Evolutionary conservation across 2,329 filamentous ascomycete genomes (phyloP).

Genomic region (Sclerotiophoma versabilis): DNA sequence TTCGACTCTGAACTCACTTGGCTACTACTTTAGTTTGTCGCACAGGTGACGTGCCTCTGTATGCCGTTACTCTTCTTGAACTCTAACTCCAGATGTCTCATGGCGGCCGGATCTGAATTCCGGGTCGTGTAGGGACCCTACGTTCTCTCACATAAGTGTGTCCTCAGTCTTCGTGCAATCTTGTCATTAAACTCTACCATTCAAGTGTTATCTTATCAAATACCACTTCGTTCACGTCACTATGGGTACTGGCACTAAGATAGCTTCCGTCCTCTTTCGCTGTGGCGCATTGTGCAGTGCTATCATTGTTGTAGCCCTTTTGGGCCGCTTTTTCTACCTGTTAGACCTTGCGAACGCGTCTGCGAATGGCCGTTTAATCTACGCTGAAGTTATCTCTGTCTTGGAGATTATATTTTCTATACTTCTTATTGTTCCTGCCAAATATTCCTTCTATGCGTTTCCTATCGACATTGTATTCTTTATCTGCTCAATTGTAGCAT

Average conservation of each 20-base stretch:
- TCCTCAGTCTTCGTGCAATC: neutral
- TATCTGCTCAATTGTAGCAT: constrained; percentile 19
- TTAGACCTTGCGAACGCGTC: constrained; percentile 3
- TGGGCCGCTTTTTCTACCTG: constrained; percentile 19
- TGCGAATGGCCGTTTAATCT: constrained; percentile 12
- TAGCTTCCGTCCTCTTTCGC: constrained; percentile 14
- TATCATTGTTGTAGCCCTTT: constrained; percentile 17
- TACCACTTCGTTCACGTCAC: neutral
- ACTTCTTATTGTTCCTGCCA: constrained; percentile 10
- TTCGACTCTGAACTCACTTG: neutral
- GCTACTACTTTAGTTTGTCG: neutral
- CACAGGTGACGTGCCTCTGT: neutral
- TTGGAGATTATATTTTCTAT: constrained; percentile 14
- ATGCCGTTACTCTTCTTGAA: neutral
- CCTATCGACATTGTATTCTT: constrained; percentile 17
- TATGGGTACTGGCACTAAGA: constrained; percentile 19
- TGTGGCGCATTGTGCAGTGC: constrained; percentile 12
- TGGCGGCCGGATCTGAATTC: neutral
- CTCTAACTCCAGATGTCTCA: neutral
- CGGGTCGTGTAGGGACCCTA: neutral
- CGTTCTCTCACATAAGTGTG: neutral
- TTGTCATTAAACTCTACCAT: neutral
- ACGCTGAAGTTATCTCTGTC: constrained; percentile 17
- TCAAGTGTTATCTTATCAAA: neutral
- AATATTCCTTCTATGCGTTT: constrained; percentile 19